Evolutionary conservation across 495 filamentous ascomycete species (phyloP), one percentile per base, ranked within the genome.

Genomic region (Margaritispora aquatica): DNA sequence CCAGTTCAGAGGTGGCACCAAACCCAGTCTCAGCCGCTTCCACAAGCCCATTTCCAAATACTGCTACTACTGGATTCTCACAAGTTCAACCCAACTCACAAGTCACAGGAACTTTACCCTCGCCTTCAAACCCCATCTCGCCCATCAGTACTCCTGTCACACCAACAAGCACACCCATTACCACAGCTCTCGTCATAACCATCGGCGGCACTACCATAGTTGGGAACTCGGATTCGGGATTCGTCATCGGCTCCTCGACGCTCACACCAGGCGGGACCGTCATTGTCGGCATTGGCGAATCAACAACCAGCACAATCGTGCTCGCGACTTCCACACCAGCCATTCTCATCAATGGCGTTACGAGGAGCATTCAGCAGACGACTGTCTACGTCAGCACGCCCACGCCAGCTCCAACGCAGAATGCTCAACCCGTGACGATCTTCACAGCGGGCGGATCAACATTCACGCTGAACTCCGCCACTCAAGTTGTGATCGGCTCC

Each of bases 211-310:
- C 29, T 1, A 55, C 54, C 8, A 23, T 44, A 10, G 38, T 22
- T 44, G 54, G n/a, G 5, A 47, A 55, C 34, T 41, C 34, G 8
- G 4, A 23, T 5, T 19, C 31, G 5, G 4, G 23, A 19, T 55
- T 55, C 36, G 31, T 55, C 4, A 46, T 55, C 22, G 54, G 54
- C 5, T 8, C 10, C 36, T 55, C 54, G 21, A 55, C 54, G 10
- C 54, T 55, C 11, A 55, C 54, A 21, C 54, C 54, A 21, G 54
- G 54, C 19, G 54, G 54, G 2, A 44, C 54, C 3, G 31, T 55
- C 2, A 26, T 55, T 31, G 23, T 55, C 19, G 54, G 24, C 3
- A 44, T 34, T 15, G 54, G 54, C 19, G 46, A 2, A 4, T 20
- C 20, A 7, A 2, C 15, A 20, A 11, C 31, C 7, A 46, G 19